Evolutionary conservation across 2,329 filamentous ascomycete species (phyloP), one percentile per base, ranked within the genome.

Genomic region (Cryphonectria japonica): DNA sequence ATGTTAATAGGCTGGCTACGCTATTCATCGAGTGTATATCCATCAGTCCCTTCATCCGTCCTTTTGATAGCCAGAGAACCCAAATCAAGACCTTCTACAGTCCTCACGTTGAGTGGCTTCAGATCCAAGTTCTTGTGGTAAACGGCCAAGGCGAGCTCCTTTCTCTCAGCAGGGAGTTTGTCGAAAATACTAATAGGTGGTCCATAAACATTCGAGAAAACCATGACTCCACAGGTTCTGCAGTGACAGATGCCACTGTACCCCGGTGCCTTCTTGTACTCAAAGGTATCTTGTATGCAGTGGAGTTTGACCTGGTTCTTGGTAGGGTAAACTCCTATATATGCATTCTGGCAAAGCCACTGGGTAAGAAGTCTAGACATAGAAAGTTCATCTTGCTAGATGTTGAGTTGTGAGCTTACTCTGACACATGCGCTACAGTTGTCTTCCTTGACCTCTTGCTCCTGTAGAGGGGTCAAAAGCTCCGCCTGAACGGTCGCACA

Each of bases 371-470:
- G n/a, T 16, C 54, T 59, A 7, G 1, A 59, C 26, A 19, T 59
- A 19, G 7, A 13, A 32, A 59, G 34, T 16, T 61, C 32, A 7
- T 32, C 41, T 8, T 13, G 57, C 16, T 41, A n/a, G 43, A 2
- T 13, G 1, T 14, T 29, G 7, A 19, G 50, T 6, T 46, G 11
- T 3, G 9, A n/a, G 4, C 16, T 16, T 60, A 72, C 72, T 57
- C 72, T 68, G 54, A 67, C 71, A 39, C 71, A 73, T 22, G 41
- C n/a, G 52, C 72, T 73, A 26, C 77, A 67, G 83, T 80, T 64
- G 79, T 79, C 60, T 80, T 81, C 39, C 79, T 79, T 61, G 80
- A 82, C 68, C 82, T 83, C 72, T 83, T 84, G 54, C 80, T 79
- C 11, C 81, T 82, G 71, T 82, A 85, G 50, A 83, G 71, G 65